These are phyloP conservation scores for Punctularia strigosozonata DNA, from an alignment of 768 basidiomycete species.

Conservation along the genomic window DNA sequence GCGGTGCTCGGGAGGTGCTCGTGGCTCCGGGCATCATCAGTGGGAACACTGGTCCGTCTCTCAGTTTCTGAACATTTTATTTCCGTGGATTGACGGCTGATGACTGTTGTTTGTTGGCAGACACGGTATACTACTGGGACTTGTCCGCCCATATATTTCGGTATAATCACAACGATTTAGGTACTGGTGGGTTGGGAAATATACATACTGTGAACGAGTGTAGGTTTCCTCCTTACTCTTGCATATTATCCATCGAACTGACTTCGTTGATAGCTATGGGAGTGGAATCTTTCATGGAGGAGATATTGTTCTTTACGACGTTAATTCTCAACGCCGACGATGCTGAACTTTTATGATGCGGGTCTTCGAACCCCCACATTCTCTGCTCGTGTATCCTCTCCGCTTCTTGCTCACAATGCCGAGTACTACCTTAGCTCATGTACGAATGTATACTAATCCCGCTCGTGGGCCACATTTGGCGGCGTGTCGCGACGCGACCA, in stretches of 20 bases:
- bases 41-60: slow-evolving; percentile 23
- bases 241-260: background rate
- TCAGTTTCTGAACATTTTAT: no score
- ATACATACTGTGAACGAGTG: slow-evolving; percentile 20
- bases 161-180: slow-evolving; percentile 20
- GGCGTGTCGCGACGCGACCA: no score
- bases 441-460: no score
- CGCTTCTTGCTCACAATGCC: no score
- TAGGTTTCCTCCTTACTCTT: slow-evolving; percentile 5
- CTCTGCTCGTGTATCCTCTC: no score
- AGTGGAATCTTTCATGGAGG: slow-evolving; percentile 25
- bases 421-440: no score
- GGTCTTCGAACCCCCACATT: no score
- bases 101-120: slow-evolving; percentile 11
- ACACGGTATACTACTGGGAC: slow-evolving; percentile 34
- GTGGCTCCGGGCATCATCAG: slow-evolving; percentile 27
- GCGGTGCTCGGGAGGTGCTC: slow-evolving; percentile 15
- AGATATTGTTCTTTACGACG: slow-evolving; percentile 29
- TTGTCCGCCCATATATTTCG: slow-evolving; percentile 35
- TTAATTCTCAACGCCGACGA: slow-evolving; percentile 35
- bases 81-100: slow-evolving; percentile 1
- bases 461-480: no score
- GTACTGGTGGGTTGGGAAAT: slow-evolving; percentile 9
- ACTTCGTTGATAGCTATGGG: slow-evolving; percentile 13
- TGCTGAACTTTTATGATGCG: no score